Evolutionary conservation across 129 eudicot genomes (phyloP), one percentile per base, ranked within the genome.

Genomic region (Deinandra increscens): DNA sequence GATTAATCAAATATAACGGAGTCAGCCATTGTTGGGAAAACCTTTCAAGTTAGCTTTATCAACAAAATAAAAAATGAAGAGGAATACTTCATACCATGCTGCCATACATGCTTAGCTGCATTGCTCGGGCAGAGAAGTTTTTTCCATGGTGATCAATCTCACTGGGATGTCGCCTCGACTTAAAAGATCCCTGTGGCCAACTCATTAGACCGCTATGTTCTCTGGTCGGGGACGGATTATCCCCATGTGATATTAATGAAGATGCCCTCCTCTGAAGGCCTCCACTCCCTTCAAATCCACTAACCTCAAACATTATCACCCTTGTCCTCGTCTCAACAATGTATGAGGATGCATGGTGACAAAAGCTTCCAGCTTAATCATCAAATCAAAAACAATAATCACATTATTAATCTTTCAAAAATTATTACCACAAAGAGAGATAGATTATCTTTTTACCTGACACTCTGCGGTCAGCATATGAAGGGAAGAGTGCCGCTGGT

Each of bases 21-120:
- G 33, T 74, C 31, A 44, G 64, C 36, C 23, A 23, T 33, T 18
- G 11, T 23, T 9, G 68, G 37, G 9, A 15, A 76, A 29, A 65
- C 45, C 23, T 13, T 26, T 29, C 56, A 39, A 53, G 13, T 49
- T 6, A n/a, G 6, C 34, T 22, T 54, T 22, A 22, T 54, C 20
- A 3, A 26, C n/a, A n/a, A n/a, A n/a, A n/a, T 17, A 14, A 42
- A 42, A 63, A n/a, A 48, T 19, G 14, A 69, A 67, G 26, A 60
- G 9, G n/a, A 70, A 19, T 11, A 38, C 19, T 6, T 66, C 87
- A 41, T 80, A 91, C 96, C 91, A 69, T 86, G 95, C 96, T 88
- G 48, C 98, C 98, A 69, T 49, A 91, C 65, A 86, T 77, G 91
- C 95, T 84, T 43, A 91, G 84, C 87, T 88, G 88, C 98, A 80